phyloP scores from a whole-genome alignment of 179 eudicot genomes.

The Sideroxylon spinosum region DNA sequence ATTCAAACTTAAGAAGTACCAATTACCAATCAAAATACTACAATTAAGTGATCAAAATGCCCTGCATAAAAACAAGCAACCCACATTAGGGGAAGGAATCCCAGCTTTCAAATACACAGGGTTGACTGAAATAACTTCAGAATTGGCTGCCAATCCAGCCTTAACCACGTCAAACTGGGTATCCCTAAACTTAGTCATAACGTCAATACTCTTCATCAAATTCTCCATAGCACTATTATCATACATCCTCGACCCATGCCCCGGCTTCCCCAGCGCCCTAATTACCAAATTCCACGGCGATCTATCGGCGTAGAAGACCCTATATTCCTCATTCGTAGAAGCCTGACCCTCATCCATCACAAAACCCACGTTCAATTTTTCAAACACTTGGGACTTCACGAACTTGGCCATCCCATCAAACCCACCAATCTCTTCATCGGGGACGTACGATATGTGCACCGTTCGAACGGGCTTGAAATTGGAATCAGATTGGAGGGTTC shows the following conservation, averaged over 20 bases:
- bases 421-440: constrained; percentile 93
- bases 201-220: constrained; percentile 78
- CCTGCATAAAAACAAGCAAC: constrained; percentile 16
- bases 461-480: constrained; percentile 49
- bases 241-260: constrained; percentile 81
- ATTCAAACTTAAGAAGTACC: constrained; percentile 7
- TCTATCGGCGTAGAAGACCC: constrained; percentile 80
- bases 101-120: constrained; percentile 81
- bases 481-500: constrained; percentile 29
- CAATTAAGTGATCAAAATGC: background rate
- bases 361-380: constrained; percentile 68
- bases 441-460: constrained; percentile 62
- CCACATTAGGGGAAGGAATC: constrained; percentile 45
- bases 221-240: constrained; percentile 78
- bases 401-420: constrained; percentile 63
- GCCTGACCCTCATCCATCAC: constrained; percentile 87
- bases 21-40: background rate
- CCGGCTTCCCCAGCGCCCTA: constrained; percentile 63
- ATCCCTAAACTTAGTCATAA: constrained; percentile 62
- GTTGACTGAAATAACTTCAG: constrained; percentile 82
- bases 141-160: constrained; percentile 55
- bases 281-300: constrained; percentile 75
- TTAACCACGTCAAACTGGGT: constrained; percentile 68
- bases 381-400: constrained; percentile 42
- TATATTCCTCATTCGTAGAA: constrained; percentile 49